A percentile compares a stretch with the other conserved stretches of the same genome.
Evolutionary conservation across 768 basidiomycete species (phyloP).

Genomic region (Cyathus striatus): DNA sequence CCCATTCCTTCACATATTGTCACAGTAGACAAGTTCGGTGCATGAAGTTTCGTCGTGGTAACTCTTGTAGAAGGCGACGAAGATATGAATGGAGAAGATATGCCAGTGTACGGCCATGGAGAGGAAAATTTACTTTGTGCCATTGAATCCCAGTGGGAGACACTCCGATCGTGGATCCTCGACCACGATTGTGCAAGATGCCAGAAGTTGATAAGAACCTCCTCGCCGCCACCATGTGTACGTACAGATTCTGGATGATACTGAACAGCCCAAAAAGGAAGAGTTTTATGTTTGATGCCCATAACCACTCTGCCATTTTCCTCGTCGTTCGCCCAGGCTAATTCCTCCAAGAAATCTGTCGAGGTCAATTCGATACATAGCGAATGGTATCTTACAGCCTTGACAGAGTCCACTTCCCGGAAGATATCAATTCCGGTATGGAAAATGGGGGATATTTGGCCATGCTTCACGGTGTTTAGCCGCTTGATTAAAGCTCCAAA

Average conservation of each 20-base stretch:
- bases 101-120: slow-evolving; percentile 51
- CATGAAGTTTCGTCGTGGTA: slow-evolving; percentile 31
- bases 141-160: slow-evolving; percentile 34
- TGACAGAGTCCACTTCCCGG: slow-evolving; percentile 42
- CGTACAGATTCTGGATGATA: slow-evolving; percentile 86
- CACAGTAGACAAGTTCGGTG: slow-evolving; percentile 36
- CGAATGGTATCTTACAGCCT: slow-evolving; percentile 79
- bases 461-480: slow-evolving; percentile 70
- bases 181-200: slow-evolving; percentile 58
- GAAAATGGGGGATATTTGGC: slow-evolving; percentile 61
- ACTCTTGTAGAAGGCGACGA: slow-evolving; percentile 16
- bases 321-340: slow-evolving; percentile 70
- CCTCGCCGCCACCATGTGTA: slow-evolving; percentile 63
- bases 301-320: slow-evolving; percentile 72
- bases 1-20: slow-evolving; percentile 60
- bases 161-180: slow-evolving; percentile 25
- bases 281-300: slow-evolving; percentile 58
- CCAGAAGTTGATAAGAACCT: slow-evolving; percentile 75
- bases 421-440: slow-evolving; percentile 62
- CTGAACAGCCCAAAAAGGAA: slow-evolving; percentile 85
- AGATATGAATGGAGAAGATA: slow-evolving; percentile 17
- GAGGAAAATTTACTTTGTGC: slow-evolving; percentile 35
- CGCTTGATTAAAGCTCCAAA: slow-evolving; percentile 58
- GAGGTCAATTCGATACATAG: slow-evolving; percentile 52
- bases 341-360: slow-evolving; percentile 47